Evolutionary conservation across 1,284 basidiomycete species (phyloP), one percentile per base, ranked within the genome.

Genomic region (Sphaerobolus stellatus): DNA sequence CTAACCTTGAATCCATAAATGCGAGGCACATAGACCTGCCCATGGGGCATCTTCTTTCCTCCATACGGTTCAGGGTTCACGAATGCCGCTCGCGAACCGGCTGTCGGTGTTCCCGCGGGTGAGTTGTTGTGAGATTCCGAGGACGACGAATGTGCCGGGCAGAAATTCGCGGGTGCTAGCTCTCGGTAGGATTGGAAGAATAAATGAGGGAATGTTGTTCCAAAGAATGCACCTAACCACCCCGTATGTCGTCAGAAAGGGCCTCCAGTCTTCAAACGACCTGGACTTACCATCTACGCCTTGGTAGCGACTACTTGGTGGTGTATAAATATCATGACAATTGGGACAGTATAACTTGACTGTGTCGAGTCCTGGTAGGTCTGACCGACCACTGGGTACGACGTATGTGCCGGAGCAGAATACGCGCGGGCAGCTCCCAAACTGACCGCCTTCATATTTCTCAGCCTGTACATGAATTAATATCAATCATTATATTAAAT

Each of bases 341-440:
- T 97, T 98, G 8, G 97, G 94, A 71, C 97, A 99, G 73, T 90
- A 99, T 48, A 99, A 82, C 73, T 99, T 99, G 66, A 99, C 97
- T 1, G 95, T 99, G 70, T 99, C 97, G 49, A 96, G 79, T n/a
- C 96, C 96, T 14, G 97, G 96, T 59, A 97, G 80, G 75, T 99
- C 97, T 31, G 93, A 94, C 54, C 96, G 82, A 48, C 97, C 97
- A 67, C 94, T 97, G 0, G 97, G 97, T 8, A 99, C 87, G 41
- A 99, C 92, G 56, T 92, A 90, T 63, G 85, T 88, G 13, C 87
- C 84, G 59, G 91, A 80, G 72, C 97, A 99, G 72, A 92, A 97
- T 5, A 99, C 95, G 56, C 97, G 84, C 31, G 97, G 97, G 72
- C 97, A 99, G 40, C 86, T 85, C 1, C 97, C 97, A 69, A 99